Evolutionary conservation across 2,329 filamentous ascomycete genomes (phyloP), one percentile per base, ranked within the genome.

Genomic region (Ophiosphaerella narmari): DNA sequence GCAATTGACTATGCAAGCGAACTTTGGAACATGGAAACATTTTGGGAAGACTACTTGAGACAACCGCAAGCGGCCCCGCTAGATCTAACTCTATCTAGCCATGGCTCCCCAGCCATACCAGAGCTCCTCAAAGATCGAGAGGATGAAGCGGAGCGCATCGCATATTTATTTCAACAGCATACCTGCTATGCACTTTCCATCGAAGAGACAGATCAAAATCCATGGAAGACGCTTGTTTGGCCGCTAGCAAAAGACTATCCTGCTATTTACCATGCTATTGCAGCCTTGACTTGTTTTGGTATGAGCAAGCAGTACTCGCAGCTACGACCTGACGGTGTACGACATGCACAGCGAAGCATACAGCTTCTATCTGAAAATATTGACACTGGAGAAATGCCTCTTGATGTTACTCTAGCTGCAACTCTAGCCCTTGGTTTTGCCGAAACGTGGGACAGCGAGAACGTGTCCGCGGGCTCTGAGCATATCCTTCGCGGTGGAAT

Each of bases 101-200:
- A 48, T 13, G 40, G 32, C 16, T 23, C 37, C 16, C 39, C 31
- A 21, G 26, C 33, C 14, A 31, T 43, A 23, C 18, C 40, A 21
- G 43, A 39, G 13, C 36, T 39, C 1, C 26, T 50, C 4, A 43
- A 50, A 5, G 34, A 43, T 18, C 42, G 34, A 2, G 51, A 51
- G 13, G 45, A 55, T 14, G 56, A 59, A 31, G 48, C 39, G 21
- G 54, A 54, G 21, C 43, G 46, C 11, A 60, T 53, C 31, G 33
- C 42, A 7, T 43, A 45, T 46, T 37, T 84, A 32, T 88, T 87
- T 61, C 82, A 87, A 62, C 79, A 78, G 52, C 74, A 84, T 39
- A 89, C 86, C 0, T 88, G 85, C 62, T 83, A 84, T 7, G 86
- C 88, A 38, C 74, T 89, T 14, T 88, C 86, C 0, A 80, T 89